phyloP scores from a whole-genome alignment of 345 rosid genomes.

The Stellera chamaejasme region DNA sequence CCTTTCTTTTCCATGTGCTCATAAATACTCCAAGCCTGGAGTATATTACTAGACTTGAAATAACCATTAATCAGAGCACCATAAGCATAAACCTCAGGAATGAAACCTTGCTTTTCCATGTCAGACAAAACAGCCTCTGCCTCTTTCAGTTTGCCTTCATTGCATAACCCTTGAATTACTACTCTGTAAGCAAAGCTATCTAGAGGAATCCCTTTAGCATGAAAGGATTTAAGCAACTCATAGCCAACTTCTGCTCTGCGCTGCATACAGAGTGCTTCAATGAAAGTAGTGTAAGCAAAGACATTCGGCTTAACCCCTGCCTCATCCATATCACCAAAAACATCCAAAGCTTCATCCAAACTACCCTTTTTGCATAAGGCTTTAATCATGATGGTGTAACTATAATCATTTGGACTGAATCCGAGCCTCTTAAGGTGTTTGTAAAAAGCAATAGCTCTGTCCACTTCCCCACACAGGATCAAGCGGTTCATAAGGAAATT shows the following conservation, averaged over 20 bases:
- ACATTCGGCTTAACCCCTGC: conserved; percentile 26
- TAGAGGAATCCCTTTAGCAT: conserved; percentile 20
- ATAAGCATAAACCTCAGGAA: conserved; percentile 35
- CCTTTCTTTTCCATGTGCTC: conserved; percentile 41
- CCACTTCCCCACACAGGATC: conserved; percentile 31
- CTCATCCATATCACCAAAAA: conserved; percentile 41
- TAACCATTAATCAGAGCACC: conserved; percentile 35
- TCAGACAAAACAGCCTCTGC: conserved; percentile 35
- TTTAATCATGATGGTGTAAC: conserved; percentile 47
- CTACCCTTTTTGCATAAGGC: conserved; percentile 52
- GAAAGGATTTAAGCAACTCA: conserved; percentile 22
- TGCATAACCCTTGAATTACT: conserved; percentile 51
- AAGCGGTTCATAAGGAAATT: conserved; percentile 57
- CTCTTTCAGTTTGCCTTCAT: conserved; percentile 44
- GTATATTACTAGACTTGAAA: conserved; percentile 34
- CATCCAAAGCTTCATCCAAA: conserved; percentile 30
- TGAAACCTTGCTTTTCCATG: conserved; percentile 44
- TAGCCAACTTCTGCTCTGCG: conserved; percentile 35
- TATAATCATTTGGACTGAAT: conserved; percentile 41
- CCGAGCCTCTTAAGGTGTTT: conserved; percentile 39
- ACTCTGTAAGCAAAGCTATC: conserved; percentile 31
- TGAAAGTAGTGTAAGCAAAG: conserved; percentile 44
- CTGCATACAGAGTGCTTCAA: conserved; percentile 59
- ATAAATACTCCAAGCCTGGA: conserved; percentile 36
- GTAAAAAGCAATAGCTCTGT: conserved; percentile 36